Evolutionary conservation across 768 basidiomycete species (phyloP), one percentile per base, ranked within the genome.

Genomic region (Phanerochaete sordida): DNA sequence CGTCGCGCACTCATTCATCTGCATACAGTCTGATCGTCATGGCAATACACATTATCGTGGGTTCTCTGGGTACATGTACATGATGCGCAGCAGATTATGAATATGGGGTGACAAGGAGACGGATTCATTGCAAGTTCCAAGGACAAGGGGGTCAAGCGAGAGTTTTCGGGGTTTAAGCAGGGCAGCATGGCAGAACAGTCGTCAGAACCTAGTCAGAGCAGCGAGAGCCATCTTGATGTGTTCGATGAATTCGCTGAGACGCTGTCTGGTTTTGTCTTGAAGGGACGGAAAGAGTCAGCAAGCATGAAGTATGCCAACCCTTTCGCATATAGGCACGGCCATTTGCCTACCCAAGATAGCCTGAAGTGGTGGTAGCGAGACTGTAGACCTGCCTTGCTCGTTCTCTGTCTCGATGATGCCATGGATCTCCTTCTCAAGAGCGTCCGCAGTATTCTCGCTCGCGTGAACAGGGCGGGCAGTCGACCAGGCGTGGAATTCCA

Each of bases 401-500:
- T 65, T 61, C 60, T 76, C 75, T 19, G 62, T 60, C 7, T 65
- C 65, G 27, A 70, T 65, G 19, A 76, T 49, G 0, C 23, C 50
- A 39, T 69, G 64, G 35, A 76, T 64, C 23, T 72, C 69, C 33
- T 65, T 65, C 56, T 73, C 71, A 24, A 73, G 66, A 24, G 57
- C 57, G 21, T 68, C 67, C 2, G 71, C 68, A 11, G 63, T 68
- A 21, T 28, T 58, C n/a, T 73, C 68, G 33, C 66, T 70, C 61
- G 75, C 74, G 46, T 68, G 64, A 15, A 65, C 57, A 2, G 75
- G 73, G 19, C 75, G 73, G 15, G 73, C 69, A 12, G 69, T 67
- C 1, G 75, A 68, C 76, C 76, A 77, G 1, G 73, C 76, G 60
- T 75, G 76, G 37, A 73, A 66, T 43, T 74, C 68, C 13, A 77